Evolutionary conservation across 176 grass and related monocot genomes (phyloP), one percentile per base, ranked within the genome.

Genomic region (Aegilops speltoides): DNA sequence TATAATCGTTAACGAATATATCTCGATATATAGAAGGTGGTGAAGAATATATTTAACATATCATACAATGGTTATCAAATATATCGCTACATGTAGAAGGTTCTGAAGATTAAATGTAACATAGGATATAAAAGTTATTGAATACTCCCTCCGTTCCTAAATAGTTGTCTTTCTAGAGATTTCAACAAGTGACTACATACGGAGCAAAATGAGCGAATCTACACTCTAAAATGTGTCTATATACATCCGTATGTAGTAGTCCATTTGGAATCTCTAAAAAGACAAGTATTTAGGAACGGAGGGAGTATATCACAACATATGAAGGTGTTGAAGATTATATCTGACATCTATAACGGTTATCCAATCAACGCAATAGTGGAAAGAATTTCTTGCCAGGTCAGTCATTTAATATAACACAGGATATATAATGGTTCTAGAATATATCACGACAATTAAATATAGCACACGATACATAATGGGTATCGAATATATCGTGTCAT

Each of bases 341-440:
- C 57, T 36, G 84, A 43, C 76, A 89, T 71, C 26, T 25, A 37
- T 41, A 84, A 32, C 16, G 1, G 28, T 84, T 50, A 71, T 36
- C 0, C 0, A 8, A 76, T 48, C 14, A 20, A 60, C 7, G 16
- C 0, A 64, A 13, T 40, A 63, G 25, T 2, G 2, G 62, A 61
- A 89, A 68, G 1, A 76, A 74, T 52, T 43, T 29, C 28, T 31
- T 15, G 22, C 5, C 12, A 66, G 0, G 29, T 14, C 56, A 23
- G 13, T 65, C 16, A 79, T 64, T 59, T 33, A 67, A 75, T 43
- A 54, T 16, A 52, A 16, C 48, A 52, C 9, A 2, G 9, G 28
- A 75, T 6, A 57, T 56, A 65, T 50, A 88, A 17, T 69, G 78
- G 28, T 19, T 52, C 15, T 52, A 19, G 6, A 83, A 37, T 75